Evolutionary conservation across 805 yeast species (phyloP).

Genomic region (Nakazawaea peltata): DNA sequence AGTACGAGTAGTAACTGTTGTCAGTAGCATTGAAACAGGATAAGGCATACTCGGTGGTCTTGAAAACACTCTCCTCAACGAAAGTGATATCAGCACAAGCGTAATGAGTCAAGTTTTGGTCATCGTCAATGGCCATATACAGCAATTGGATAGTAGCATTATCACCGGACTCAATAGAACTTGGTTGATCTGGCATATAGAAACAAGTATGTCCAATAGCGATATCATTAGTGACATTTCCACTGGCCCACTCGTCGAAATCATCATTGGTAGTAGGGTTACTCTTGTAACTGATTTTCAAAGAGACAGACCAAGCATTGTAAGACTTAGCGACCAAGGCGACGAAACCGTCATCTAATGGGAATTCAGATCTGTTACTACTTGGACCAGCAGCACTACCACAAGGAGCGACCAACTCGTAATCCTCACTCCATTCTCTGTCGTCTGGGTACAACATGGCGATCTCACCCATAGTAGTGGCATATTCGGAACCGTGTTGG

Average conservation of each 20-base stretch:
- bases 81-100: slow-evolving; percentile 37
- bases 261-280: slow-evolving; percentile 32
- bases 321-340: slow-evolving; percentile 35
- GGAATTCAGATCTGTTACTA: slow-evolving; percentile 34
- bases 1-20: slow-evolving; percentile 26
- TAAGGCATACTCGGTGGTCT: slow-evolving; percentile 23
- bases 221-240: slow-evolving; percentile 29
- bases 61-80: slow-evolving; percentile 32
- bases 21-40: slow-evolving; percentile 35
- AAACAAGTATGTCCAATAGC: slow-evolving; percentile 39
- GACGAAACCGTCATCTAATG: slow-evolving; percentile 37
- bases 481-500: slow-evolving; percentile 27
- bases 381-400: slow-evolving; percentile 27
- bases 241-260: slow-evolving; percentile 29
- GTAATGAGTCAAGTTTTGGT: slow-evolving; percentile 31
- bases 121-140: slow-evolving; percentile 35
- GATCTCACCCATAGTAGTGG: slow-evolving; percentile 31
- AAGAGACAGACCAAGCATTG: slow-evolving; percentile 29
- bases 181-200: slow-evolving; percentile 34
- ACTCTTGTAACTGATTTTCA: slow-evolving; percentile 30
- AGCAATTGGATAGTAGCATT: slow-evolving; percentile 36
- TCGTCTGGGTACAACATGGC: slow-evolving; percentile 32
- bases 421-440: slow-evolving; percentile 38
- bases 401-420: slow-evolving; percentile 38
- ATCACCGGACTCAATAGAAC: slow-evolving; percentile 27